Evolutionary conservation across 345 rosid genomes (phyloP), one percentile per base, ranked within the genome.

Genomic region (Populus ilicifolia): DNA sequence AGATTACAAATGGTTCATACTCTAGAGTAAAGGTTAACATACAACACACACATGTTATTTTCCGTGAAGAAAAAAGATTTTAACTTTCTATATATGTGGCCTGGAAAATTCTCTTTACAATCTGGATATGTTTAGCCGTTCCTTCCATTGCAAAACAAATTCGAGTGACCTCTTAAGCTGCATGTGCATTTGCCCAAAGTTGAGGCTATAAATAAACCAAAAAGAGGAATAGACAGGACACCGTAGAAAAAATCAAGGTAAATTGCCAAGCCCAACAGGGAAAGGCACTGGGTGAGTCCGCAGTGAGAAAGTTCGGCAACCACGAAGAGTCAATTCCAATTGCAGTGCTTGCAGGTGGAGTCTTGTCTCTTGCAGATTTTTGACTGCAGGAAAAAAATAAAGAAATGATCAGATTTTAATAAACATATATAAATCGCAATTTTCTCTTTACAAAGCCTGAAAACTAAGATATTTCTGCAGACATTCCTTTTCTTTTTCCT

Each of bases 361-460:
- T 18, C 8, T 80, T 50, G 36, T 70, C 90, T 8, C 84, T 87
- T 56, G 89, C 88, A 6, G 92, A 88, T 76, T 89, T 89, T 84
- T 85, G 87, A 80, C 96, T 90, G 88, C 64, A 41, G 5, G 68
- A 59, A 17, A 13, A 10, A 17, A 61, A 69, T 21, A 43, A 38
- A 39, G 27, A 23, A 72, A 29, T n/a, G 4, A 50, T 46, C 6
- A 21, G 20, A 41, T 23, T 10, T 2, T n/a, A 16, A 38, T 23
- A 69, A 69, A 38, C 7, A 30, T 67, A 5, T 1, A 59, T 59
- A 35, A 35, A 8, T 16, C 4, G 14, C 36, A 23, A 10, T 10
- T 67, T 67, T 12, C 10, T 67, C 41, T 67, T 41, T 35, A 10
- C 25, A 67, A 6, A 67, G 7, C 77, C 63, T n/a, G 13, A 56